Conservation (phyloP, 352 stramenopile genomes). For the Globisporangium recalcitrans region DNA sequence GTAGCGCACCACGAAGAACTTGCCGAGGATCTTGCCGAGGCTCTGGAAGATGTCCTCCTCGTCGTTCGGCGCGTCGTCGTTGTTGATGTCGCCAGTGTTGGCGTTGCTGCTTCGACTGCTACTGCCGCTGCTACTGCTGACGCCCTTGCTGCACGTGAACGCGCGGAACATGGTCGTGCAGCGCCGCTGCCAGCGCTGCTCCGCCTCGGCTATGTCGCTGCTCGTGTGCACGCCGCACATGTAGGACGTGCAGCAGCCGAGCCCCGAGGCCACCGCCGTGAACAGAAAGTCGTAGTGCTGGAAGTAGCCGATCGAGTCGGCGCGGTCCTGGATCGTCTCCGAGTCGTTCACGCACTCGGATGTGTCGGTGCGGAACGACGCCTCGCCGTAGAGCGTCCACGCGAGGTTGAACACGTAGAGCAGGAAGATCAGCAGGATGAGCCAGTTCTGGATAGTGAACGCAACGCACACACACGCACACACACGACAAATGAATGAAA, state of each 20-base stretch:
- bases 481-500: neutral
- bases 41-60: conserved; percentile 69
- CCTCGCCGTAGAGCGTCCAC: conserved; percentile 59
- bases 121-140: conserved; percentile 9
- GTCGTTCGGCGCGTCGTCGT: conserved; percentile 24
- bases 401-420: conserved; percentile 47
- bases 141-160: conserved; percentile 43
- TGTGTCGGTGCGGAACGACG: conserved; percentile 43
- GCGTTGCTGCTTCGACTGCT: neutral
- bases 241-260: conserved; percentile 49
- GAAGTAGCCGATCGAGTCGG: conserved; percentile 51
- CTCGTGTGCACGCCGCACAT: conserved; percentile 65
- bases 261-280: conserved; percentile 31
- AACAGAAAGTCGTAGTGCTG: conserved; percentile 74
- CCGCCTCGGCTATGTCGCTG: conserved; percentile 42
- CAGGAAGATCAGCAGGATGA: conserved; percentile 58
- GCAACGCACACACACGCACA: neutral
- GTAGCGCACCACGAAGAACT: conserved; percentile 74
- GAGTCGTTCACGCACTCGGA: conserved; percentile 43
- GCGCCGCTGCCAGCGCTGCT: conserved; percentile 61
- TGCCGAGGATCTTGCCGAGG: conserved; percentile 54
- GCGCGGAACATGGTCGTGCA: conserved; percentile 55
- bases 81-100: neutral
- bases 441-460: conserved; percentile 24
- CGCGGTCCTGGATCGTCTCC: conserved; percentile 47